Conservation (phyloP, 495 filamentous ascomycete species). For the Xylaria telfairii region DNA sequence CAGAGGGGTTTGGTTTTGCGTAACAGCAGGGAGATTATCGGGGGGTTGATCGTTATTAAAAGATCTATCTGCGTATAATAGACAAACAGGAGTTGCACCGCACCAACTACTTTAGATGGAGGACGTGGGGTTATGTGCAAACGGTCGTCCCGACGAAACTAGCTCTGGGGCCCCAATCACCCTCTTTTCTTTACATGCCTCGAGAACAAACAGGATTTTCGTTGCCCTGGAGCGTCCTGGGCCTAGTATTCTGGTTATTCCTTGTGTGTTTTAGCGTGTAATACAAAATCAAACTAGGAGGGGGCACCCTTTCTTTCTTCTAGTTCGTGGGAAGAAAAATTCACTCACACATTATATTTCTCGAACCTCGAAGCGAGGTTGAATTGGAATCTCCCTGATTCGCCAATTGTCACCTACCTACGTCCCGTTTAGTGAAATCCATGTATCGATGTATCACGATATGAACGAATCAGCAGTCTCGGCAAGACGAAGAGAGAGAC, state of each 20-base stretch:
- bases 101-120: not conserved
- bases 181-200: not conserved
- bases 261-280: conserved; percentile 7
- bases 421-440: too few species aligned
- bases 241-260: not conserved
- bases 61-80: conserved; percentile 10
- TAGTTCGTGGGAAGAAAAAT: not conserved
- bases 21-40: conserved; percentile 23
- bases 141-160: not conserved
- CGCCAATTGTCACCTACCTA: not conserved
- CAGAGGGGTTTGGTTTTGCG: conserved; percentile 87
- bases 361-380: not conserved
- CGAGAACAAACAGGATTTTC: not conserved
- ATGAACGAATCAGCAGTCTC: not conserved
- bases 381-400: not conserved
- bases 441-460: not conserved
- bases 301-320: not conserved
- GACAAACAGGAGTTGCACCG: not conserved
- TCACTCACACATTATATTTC: not conserved
- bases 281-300: not conserved
- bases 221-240: not conserved
- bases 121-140: not conserved
- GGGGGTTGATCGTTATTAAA: not conserved
- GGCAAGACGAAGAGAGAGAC: not conserved
- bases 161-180: not conserved